A percentile compares a stretch with the other conserved stretches of the same genome.
Evolutionary conservation across 306 rosid genomes (phyloP).

Genomic region (Cucurbita ficifolia): DNA sequence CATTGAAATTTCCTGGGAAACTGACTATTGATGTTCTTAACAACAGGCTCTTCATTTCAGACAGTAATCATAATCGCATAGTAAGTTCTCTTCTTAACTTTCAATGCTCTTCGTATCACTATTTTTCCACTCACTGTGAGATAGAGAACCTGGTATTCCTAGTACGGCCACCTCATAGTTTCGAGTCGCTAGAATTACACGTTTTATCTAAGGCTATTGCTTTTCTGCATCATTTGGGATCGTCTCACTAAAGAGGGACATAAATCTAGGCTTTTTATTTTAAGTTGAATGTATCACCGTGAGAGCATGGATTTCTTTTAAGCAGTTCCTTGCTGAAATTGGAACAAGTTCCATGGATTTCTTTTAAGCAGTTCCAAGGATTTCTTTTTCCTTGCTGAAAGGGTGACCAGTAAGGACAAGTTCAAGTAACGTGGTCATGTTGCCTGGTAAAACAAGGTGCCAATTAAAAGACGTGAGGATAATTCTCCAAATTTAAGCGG

Average conservation of each 20-base stretch:
- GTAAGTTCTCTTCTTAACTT: conserved; percentile 32
- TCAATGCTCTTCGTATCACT: not conserved
- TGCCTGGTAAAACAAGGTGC: too few relatives aligned
- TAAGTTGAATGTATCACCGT: too few relatives aligned
- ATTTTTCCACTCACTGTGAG: not conserved
- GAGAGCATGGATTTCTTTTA: too few relatives aligned
- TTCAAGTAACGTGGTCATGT: too few relatives aligned
- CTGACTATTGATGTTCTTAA: conserved; percentile 70
- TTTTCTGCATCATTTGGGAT: not conserved
- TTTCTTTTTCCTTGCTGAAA: too few relatives aligned
- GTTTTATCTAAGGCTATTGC: not conserved
- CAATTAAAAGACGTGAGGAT: too few relatives aligned
- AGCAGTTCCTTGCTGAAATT: too few relatives aligned
- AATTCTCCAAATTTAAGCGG: too few relatives aligned
- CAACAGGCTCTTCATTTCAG: conserved; percentile 92
- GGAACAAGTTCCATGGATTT: too few relatives aligned
- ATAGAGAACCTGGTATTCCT: not conserved
- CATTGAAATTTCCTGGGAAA: conserved; percentile 96
- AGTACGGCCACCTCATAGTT: not conserved
- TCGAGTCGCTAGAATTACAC: not conserved
- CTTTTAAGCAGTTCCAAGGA: too few relatives aligned
- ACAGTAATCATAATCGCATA: conserved; percentile 91
- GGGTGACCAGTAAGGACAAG: too few relatives aligned
- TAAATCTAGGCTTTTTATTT: not conserved
- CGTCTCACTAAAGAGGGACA: not conserved